These are phyloP conservation scores for Diaporthe longicolla DNA, from an alignment of 2,329 filamentous ascomycete genomes.

Conservation along the genomic window DNA sequence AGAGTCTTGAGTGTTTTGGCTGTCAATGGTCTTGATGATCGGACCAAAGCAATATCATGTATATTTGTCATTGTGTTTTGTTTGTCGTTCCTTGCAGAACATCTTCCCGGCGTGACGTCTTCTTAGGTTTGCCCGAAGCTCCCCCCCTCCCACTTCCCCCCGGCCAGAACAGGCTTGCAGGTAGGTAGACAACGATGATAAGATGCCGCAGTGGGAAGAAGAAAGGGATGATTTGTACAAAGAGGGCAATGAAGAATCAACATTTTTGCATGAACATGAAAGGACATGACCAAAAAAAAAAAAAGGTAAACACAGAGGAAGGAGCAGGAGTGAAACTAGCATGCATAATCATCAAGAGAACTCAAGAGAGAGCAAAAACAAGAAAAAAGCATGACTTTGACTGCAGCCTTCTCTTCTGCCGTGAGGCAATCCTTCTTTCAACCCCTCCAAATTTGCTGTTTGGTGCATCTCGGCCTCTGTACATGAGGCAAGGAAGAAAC, in stretches of 20 bases:
- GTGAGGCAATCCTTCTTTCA: constrained; percentile 55
- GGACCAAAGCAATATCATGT: constrained; percentile 32
- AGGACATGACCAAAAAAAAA: background rate
- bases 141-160: background rate
- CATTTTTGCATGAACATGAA: constrained; percentile 14
- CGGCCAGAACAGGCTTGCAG: constrained; percentile 7
- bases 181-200: background rate
- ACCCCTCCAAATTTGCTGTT: constrained; percentile 28
- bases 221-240: constrained; percentile 19
- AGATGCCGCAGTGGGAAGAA: background rate
- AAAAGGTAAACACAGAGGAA: background rate
- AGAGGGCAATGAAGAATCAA: background rate
- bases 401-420: constrained; percentile 47
- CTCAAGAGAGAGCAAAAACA: background rate
- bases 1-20: constrained; percentile 6
- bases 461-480: constrained; percentile 17
- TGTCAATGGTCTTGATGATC: constrained; percentile 24
- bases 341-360: constrained; percentile 1
- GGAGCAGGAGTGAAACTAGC: background rate
- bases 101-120: constrained; percentile 13
- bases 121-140: background rate
- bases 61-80: constrained; percentile 9
- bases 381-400: constrained; percentile 11
- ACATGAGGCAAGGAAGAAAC: constrained; percentile 42
- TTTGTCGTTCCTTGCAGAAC: constrained; percentile 21